phyloP scores from a whole-genome alignment of 345 rosid genomes.

The Geranium rotundifolium region DNA sequence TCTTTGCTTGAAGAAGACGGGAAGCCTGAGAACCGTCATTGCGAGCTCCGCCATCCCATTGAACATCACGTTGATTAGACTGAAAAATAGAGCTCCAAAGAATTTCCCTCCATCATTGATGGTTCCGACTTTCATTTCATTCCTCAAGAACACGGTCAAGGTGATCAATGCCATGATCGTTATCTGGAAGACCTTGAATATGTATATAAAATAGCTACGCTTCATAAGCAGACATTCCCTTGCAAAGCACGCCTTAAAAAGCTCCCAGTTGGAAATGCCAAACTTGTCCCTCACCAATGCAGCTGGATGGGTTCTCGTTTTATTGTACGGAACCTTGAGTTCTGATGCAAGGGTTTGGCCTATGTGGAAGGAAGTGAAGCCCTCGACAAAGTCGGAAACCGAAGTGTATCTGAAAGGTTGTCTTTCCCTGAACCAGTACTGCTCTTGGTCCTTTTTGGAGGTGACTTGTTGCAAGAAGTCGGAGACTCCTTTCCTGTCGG shows the following conservation, averaged over 20 bases:
- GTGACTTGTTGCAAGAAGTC: slow-evolving; percentile 43
- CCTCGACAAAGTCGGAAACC: slow-evolving; percentile 23
- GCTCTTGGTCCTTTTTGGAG: slow-evolving; percentile 41
- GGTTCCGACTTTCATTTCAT: slow-evolving; percentile 28
- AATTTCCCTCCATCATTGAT: slow-evolving; percentile 28
- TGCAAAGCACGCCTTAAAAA: slow-evolving; percentile 38
- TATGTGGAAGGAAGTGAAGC: slow-evolving; percentile 24
- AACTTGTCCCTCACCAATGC: slow-evolving; percentile 28
- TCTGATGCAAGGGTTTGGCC: slow-evolving; percentile 22
- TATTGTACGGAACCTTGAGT: slow-evolving; percentile 21
- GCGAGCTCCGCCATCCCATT: slow-evolving; percentile 45
- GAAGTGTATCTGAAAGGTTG: slow-evolving; percentile 24
- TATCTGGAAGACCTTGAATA: slow-evolving; percentile 36
- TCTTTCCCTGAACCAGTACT: slow-evolving; percentile 28
- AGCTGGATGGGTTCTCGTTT: slow-evolving; percentile 21
- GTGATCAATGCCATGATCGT: slow-evolving; percentile 31
- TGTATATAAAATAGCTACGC: slow-evolving; percentile 26
- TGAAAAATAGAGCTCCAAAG: slow-evolving; percentile 36
- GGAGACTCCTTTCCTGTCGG: slow-evolving; percentile 40
- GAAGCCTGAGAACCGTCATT: slow-evolving; percentile 34
- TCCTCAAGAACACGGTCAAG: slow-evolving; percentile 29
- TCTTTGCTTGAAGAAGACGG: slow-evolving; percentile 35
- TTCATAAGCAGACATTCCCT: slow-evolving; percentile 32
- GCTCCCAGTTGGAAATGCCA: slow-evolving; percentile 35
- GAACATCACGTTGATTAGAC: slow-evolving; percentile 39